Evolutionary conservation across 331 rosid genomes (phyloP), one percentile per base, ranked within the genome.

Genomic region (Arachis monticola): DNA sequence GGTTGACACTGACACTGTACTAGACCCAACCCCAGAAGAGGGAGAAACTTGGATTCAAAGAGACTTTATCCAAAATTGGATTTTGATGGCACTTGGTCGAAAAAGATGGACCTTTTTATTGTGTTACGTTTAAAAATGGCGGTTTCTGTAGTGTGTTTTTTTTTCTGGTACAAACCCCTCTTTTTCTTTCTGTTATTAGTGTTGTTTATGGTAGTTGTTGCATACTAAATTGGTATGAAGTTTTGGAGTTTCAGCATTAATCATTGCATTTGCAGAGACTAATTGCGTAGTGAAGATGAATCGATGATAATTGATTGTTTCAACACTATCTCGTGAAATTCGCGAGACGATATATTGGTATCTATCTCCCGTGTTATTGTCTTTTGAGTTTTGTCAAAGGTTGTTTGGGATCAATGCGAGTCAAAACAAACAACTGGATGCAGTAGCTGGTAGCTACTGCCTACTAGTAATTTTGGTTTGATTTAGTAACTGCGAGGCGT

Each of bases 1-100:
- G 40, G 57, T 7, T 69, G 88, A 84, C 85, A 84, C 12, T 63
- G 74, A 64, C 70, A 65, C 40, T 65, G 38, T 11, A 76, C 75
- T 76, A 73, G 53, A 61, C 62, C 8, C 64, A 73, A 76, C 38
- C 72, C 87, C 78, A 75, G 69, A 72, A 63, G 84, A 35, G 64
- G 85, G 72, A 56, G 75, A 80, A 85, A 81, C 99, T 92, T 92
- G 85, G 83, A 88, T 90, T 92, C 86, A 81, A 94, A 92, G 97
- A 85, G 90, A 92, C 88, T 87, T 81, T 87, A 86, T 73, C 71
- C 58, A 77, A 76, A 75, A 11, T 63, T 27, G 76, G 74, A 73
- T 77, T 74, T 80, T 70, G 69, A 84, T 77, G 32, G 65, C 52
- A 60, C 78, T 12, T 4, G 27, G 65, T n/a, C 50, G 48, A 74